Evolutionary conservation across 148 eudicot genomes (phyloP).

Genomic region (Rhododendron simsii): DNA sequence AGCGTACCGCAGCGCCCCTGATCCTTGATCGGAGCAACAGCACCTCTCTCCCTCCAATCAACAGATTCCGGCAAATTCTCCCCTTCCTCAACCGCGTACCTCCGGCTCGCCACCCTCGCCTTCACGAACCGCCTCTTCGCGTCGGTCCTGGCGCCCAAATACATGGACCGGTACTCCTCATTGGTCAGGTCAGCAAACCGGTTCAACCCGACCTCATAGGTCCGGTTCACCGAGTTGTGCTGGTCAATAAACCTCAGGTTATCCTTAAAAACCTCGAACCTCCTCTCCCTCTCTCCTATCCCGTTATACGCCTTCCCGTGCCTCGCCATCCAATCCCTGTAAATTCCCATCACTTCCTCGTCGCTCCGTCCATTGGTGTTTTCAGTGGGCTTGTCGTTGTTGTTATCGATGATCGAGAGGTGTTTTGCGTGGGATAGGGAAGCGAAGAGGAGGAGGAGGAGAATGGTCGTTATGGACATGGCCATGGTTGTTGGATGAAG

Average conservation of each 20-base stretch:
- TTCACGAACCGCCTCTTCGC: constrained; percentile 31
- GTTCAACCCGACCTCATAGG: constrained; percentile 66
- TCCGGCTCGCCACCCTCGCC: constrained; percentile 36
- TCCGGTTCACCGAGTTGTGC: constrained; percentile 45
- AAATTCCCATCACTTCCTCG: constrained; percentile 47
- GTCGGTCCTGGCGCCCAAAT: constrained; percentile 55
- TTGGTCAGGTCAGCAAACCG: constrained; percentile 81
- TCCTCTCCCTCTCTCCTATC: constrained; percentile 36
- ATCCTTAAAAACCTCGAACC: constrained; percentile 68
- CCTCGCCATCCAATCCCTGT: constrained; percentile 54
- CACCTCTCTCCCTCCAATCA: constrained; percentile 78
- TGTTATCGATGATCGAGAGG: constrained; percentile 12
- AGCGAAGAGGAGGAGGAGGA: constrained; percentile 19
- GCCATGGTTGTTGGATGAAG: constrained; percentile 12
- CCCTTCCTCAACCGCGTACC: constrained; percentile 44
- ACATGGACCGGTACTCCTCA: constrained; percentile 62
- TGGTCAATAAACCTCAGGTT: constrained; percentile 69
- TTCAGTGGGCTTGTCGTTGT: neutral
- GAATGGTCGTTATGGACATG: constrained; percentile 17
- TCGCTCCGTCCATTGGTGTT: constrained; percentile 25
- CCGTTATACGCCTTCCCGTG: constrained; percentile 70
- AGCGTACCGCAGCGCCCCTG: constrained; percentile 81
- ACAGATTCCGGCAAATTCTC: constrained; percentile 59
- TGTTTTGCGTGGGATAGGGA: constrained; percentile 9
- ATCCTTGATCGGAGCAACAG: constrained; percentile 72